Evolutionary conservation across 305 asterid genomes (phyloP), one percentile per base, ranked within the genome.

Genomic region (Fraxinus sp.): DNA sequence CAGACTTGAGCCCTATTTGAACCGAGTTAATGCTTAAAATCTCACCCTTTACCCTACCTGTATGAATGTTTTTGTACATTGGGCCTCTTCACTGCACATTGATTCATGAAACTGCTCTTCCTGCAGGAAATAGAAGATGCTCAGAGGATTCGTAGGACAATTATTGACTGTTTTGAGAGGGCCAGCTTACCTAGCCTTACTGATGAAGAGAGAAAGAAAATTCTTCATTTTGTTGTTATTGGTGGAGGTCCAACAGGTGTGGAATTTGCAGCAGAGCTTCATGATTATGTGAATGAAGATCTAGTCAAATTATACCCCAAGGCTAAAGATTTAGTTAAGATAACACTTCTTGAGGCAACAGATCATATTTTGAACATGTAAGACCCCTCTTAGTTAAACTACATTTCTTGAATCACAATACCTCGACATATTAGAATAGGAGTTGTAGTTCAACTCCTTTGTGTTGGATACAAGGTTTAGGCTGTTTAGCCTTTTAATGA

Each of bases 211-310:
- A 86, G 86, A 55, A 86, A 81, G 84, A 86, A 78, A 76, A 81
- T 89, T 80, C 92, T 89, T 82, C 92, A 89, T 81, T 89, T 89
- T 83, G 89, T 89, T 79, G 84, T 89, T 44, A 90, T 89, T 66
- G 92, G 90, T 70, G 92, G 92, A 77, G 92, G 92, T 16, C 92
- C 92, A 37, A 84, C 89, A 24, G 92, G 92, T 8, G 90, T 89
- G 84, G 92, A 89, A 84, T 89, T 89, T 81, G 90, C 92, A 5
- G 92, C 92, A 0, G 89, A 89, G 68, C 89, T 89, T 68, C 90
- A 89, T 72, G 92, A 89, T 77, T 89, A 84, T 80, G 86, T 89
- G 72, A 82, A 24, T 73, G 89, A 86, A 57, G 92, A 89, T 85
- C 74, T 89, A 74, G 86, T 76, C 64, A 86, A 87, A 82, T 22